Conservation (phyloP, 176 grass and related monocot genomes). For the Carex cristatella region DNA sequence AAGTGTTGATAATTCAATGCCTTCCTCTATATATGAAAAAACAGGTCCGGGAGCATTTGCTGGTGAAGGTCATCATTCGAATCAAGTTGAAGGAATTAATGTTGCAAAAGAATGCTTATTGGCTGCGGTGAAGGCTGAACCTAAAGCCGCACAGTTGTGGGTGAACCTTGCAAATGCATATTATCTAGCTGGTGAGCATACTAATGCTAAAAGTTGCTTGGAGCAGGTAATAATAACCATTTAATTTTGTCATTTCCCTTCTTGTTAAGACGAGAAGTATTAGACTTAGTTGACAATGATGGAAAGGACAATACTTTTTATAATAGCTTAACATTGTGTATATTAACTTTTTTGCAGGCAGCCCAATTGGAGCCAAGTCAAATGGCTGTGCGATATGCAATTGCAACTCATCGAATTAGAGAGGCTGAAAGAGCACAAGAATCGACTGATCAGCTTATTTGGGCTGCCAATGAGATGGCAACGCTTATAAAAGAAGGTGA, state of each 20-base stretch:
- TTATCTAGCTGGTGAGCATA: slow-evolving; percentile 70
- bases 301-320: not conserved
- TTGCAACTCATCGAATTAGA: slow-evolving; percentile 91
- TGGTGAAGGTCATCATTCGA: slow-evolving; percentile 41
- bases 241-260: slow-evolving; percentile 22
- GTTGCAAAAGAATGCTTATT: slow-evolving; percentile 88
- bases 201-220: slow-evolving; percentile 77
- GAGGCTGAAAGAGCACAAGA: slow-evolving; percentile 69
- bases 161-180: slow-evolving; percentile 97
- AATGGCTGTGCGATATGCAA: slow-evolving; percentile 89
- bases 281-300: not conserved
- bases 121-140: slow-evolving; percentile 69
- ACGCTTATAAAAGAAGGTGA: slow-evolving; percentile 94
- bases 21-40: slow-evolving; percentile 22
- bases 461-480: slow-evolving; percentile 89
- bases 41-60: slow-evolving; percentile 52
- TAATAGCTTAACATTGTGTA: not conserved
- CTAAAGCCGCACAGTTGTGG: slow-evolving; percentile 68
- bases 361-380: slow-evolving; percentile 87
- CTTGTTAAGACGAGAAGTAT: not conserved
- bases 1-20: not conserved
- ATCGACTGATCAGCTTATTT: slow-evolving; percentile 77
- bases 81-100: slow-evolving; percentile 71
- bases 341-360: slow-evolving; percentile 41
- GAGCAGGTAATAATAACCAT: slow-evolving; percentile 61